phyloP scores from a whole-genome alignment of 2,329 filamentous ascomycete genomes.

The Xylariales sp. region DNA sequence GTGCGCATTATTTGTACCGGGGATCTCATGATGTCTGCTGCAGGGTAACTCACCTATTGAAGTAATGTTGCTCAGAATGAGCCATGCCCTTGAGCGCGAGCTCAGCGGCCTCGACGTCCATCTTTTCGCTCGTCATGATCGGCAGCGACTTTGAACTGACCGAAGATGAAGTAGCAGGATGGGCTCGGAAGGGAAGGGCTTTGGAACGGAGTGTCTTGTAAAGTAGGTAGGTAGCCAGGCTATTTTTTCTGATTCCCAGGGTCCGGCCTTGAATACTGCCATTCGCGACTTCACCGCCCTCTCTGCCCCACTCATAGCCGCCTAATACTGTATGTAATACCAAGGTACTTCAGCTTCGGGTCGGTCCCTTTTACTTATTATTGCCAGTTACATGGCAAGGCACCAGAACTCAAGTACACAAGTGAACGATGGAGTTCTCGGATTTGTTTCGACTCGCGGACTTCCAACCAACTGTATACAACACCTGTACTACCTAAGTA shows the following conservation, averaged over 20 bases:
- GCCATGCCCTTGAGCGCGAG: slow-evolving; percentile 67
- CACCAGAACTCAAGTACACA: too few relatives aligned
- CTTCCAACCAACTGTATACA: too few relatives aligned
- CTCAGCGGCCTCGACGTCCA: slow-evolving; percentile 58
- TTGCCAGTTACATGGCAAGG: too few relatives aligned
- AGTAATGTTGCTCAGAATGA: slow-evolving; percentile 98
- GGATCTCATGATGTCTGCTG: too few relatives aligned
- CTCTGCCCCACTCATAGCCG: too few relatives aligned
- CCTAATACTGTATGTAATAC: not conserved
- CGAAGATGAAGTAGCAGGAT: too few relatives aligned
- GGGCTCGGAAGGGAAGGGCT: too few relatives aligned
- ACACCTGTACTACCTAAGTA: too few relatives aligned
- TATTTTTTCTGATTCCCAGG: slow-evolving; percentile 11
- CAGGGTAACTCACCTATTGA: slow-evolving; percentile 79
- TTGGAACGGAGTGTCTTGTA: slow-evolving; percentile 1
- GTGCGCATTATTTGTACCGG: too few relatives aligned
- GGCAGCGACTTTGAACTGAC: too few relatives aligned
- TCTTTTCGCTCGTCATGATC: slow-evolving; percentile 43
- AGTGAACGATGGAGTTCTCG: too few relatives aligned
- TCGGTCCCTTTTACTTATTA: not conserved
- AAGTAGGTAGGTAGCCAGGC: not conserved
- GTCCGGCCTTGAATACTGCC: slow-evolving; percentile 7
- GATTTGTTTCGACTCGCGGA: too few relatives aligned
- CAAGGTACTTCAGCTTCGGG: not conserved
- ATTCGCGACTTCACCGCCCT: slow-evolving; percentile 7